Evolutionary conservation across 1,139 yeast genomes (phyloP).

Genomic region (Scheffersomyces segobiensis): DNA sequence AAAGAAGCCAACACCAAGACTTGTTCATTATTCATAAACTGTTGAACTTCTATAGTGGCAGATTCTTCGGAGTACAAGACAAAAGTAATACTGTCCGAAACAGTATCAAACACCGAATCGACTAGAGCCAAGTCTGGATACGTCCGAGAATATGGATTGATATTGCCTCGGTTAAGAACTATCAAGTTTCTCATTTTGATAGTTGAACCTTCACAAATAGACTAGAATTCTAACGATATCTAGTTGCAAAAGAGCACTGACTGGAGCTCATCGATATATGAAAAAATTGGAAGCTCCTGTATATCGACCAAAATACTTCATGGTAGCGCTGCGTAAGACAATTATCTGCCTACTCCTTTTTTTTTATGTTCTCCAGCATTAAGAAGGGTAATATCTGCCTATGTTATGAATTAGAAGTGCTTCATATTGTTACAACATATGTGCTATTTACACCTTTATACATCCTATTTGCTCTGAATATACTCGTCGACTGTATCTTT

Average conservation of each 20-base stretch:
- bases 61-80: slow-evolving; percentile 63
- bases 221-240: not conserved
- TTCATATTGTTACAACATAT: not conserved
- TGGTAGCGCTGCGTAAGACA: slow-evolving; percentile 2
- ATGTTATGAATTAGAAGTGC: not conserved
- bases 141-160: slow-evolving; percentile 49
- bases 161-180: slow-evolving; percentile 56
- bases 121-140: slow-evolving; percentile 63
- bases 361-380: too few species aligned
- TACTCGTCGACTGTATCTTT: slow-evolving; percentile 39
- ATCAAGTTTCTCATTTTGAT: slow-evolving; percentile 56
- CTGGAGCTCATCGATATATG: slow-evolving; percentile 8
- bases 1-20: slow-evolving; percentile 57
- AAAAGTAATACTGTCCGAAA: slow-evolving; percentile 71
- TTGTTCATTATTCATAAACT: slow-evolving; percentile 59
- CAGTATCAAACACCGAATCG: slow-evolving; percentile 70
- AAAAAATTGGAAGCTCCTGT: slow-evolving; percentile 6
- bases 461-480: slow-evolving; percentile 8
- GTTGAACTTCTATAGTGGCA: slow-evolving; percentile 52
- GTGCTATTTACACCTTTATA: not conserved
- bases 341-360: too few species aligned
- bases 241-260: not conserved
- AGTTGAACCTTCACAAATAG: not conserved
- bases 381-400: not conserved
- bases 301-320: not conserved